These are phyloP conservation scores for Mrakia hoshinonis DNA, from an alignment of 768 basidiomycete genomes.

Conservation along the genomic window DNA sequence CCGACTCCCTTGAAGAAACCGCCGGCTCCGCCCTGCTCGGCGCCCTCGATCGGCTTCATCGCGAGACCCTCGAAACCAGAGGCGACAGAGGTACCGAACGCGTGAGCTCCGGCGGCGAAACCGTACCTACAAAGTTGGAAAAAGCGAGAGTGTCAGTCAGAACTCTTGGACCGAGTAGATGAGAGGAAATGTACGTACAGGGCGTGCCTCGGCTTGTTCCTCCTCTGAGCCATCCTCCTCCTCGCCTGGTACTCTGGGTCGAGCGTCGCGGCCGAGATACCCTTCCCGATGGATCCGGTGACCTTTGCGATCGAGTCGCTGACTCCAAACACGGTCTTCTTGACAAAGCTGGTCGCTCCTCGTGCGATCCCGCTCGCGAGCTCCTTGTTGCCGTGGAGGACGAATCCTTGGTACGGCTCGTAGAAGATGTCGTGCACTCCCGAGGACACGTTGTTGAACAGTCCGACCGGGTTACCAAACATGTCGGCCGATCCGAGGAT, in stretches of 20 bases:
- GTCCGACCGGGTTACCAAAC: conserved; percentile 74
- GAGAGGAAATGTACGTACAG: conserved; percentile 53
- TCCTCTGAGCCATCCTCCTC: conserved; percentile 74
- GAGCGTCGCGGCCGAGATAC: conserved; percentile 89
- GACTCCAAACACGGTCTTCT: conserved; percentile 95
- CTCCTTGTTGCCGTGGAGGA: conserved; percentile 92
- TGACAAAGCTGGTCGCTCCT: conserved; percentile 95
- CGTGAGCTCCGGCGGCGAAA: conserved; percentile 88
- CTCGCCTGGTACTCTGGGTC: conserved; percentile 91
- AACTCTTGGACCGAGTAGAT: neutral
- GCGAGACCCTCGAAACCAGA: conserved; percentile 95
- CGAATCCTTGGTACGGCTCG: conserved; percentile 91
- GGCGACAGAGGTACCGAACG: conserved; percentile 82
- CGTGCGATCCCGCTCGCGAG: conserved; percentile 90
- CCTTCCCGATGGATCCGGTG: conserved; percentile 94
- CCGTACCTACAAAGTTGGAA: conserved; percentile 58
- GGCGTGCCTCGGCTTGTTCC: conserved; percentile 92
- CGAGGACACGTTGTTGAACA: conserved; percentile 96
- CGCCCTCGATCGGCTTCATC: conserved; percentile 93
- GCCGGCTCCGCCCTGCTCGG: conserved; percentile 82
- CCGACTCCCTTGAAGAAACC: conserved; percentile 98
- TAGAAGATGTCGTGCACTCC: conserved; percentile 98
- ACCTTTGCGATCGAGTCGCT: conserved; percentile 97
- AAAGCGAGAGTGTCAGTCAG: neutral
- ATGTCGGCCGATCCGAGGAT: conserved; percentile 98